A percentile compares a stretch with the other conserved stretches of the same genome.
Conservation (phyloP, 2,329 filamentous ascomycete species). For the Sporothrix humicola region DNA sequence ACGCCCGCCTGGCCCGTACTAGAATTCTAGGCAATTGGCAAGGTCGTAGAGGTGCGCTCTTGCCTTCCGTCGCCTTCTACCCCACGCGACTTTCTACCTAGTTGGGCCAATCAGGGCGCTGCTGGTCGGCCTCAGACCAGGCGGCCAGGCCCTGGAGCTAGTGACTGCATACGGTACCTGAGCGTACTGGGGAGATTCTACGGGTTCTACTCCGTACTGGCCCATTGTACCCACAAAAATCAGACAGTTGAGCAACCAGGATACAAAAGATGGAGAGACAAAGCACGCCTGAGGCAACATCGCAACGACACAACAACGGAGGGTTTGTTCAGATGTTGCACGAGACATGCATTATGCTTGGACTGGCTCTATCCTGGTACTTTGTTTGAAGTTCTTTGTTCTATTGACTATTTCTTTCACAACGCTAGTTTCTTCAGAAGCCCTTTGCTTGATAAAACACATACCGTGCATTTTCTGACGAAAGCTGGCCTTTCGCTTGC, state of each 20-base stretch:
- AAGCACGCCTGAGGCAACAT: background rate
- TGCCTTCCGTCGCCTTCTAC: constrained; percentile 37
- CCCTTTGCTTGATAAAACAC: too few relatives aligned
- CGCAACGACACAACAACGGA: background rate
- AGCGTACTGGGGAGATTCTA: constrained; percentile 4
- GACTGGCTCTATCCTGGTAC: background rate
- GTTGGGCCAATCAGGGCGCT: constrained; percentile 35
- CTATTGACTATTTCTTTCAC: background rate
- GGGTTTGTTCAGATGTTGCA: background rate
- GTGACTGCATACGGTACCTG: constrained; percentile 26
- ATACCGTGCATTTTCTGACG: too few relatives aligned
- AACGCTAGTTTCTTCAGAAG: too few relatives aligned
- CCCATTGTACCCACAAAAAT: constrained; percentile 28
- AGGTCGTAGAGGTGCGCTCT: constrained; percentile 23
- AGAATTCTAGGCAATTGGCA: background rate
- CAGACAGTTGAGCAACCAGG: background rate
- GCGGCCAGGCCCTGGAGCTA: constrained; percentile 18
- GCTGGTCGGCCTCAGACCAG: background rate
- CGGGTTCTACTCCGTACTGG: constrained; percentile 1
- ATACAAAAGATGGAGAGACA: background rate
- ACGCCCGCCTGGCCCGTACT: background rate
- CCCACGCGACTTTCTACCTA: constrained; percentile 35
- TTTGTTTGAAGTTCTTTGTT: background rate
- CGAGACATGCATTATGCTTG: background rate
- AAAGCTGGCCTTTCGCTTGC: too few relatives aligned